Evolutionary conservation across 2,329 filamentous ascomycete genomes (phyloP).

Genomic region (Fusarium bulbicola): DNA sequence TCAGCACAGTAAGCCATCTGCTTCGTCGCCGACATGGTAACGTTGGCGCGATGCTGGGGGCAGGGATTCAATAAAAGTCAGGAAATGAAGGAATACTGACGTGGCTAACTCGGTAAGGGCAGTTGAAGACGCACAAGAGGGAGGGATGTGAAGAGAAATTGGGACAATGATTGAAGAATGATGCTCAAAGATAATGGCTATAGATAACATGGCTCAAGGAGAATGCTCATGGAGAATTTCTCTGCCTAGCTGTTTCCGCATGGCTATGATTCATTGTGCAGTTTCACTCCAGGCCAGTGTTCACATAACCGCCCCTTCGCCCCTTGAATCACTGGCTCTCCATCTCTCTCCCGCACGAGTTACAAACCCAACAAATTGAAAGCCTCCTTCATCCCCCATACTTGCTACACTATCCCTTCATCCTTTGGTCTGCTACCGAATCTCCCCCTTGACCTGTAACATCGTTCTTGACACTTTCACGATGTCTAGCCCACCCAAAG

Average conservation of each 20-base stretch:
- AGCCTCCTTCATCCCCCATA: not conserved
- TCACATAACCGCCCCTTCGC: too few relatives aligned
- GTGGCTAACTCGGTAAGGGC: not conserved
- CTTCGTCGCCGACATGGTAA: not conserved
- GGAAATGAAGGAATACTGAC: not conserved
- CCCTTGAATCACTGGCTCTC: not conserved
- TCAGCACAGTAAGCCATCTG: not conserved
- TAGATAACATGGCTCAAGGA: not conserved
- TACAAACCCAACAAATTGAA: not conserved
- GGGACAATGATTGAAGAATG: too few relatives aligned
- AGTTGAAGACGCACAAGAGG: not conserved
- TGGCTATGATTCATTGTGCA: not conserved
- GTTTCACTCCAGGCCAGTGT: not conserved
- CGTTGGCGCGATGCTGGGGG: not conserved
- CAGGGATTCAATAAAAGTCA: not conserved
- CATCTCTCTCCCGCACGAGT: not conserved
- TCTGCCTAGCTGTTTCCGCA: not conserved
- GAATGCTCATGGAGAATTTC: not conserved
- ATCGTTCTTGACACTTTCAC: too few relatives aligned
- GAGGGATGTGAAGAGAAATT: not conserved
- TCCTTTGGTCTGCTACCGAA: not conserved
- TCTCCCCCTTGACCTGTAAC: not conserved
- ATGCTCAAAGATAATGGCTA: not conserved
- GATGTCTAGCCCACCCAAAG: not conserved
- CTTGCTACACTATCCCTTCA: not conserved